Percentiles rank a stretch among this genome's conserved stretches.
Evolutionary conservation across 192 early-diverging fungal genomes (phyloP).

Genomic region (Umbelopsis isabellina): DNA sequence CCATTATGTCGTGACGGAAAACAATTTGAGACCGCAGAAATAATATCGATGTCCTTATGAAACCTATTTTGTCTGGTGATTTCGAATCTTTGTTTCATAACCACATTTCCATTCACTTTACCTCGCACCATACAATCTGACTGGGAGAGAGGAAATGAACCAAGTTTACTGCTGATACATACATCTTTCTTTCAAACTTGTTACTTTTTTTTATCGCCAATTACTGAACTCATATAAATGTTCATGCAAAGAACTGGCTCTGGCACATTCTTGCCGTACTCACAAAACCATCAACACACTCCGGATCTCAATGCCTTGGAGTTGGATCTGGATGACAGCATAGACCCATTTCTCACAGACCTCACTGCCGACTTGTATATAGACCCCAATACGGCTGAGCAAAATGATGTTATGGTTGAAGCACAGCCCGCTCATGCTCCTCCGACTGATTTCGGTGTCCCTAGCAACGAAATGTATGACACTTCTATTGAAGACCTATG

Average conservation of each 20-base stretch:
- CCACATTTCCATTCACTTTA: constrained; percentile 52
- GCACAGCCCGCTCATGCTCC: not conserved
- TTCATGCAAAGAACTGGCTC: constrained; percentile 14
- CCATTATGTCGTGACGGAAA: constrained; percentile 27
- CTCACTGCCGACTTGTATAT: constrained; percentile 18
- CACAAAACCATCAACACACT: not conserved
- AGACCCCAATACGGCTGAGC: not conserved
- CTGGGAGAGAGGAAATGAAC: constrained; percentile 12
- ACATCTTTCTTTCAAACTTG: not conserved
- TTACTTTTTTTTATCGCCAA: not conserved
- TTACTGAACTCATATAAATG: not conserved
- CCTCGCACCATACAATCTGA: constrained; percentile 46
- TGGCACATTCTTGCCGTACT: not conserved
- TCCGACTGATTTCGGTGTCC: not conserved
- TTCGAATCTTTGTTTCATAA: constrained; percentile 51
- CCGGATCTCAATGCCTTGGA: not conserved
- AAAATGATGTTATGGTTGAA: not conserved
- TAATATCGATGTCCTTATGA: constrained; percentile 48
- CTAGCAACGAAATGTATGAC: not conserved
- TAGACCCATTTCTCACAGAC: constrained; percentile 6
- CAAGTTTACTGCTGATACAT: not conserved
- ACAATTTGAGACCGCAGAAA: constrained; percentile 44
- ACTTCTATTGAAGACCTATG: not conserved
- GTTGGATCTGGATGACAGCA: not conserved
- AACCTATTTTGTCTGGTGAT: constrained; percentile 36